Percentiles rank a stretch among this genome's conserved stretches.
These are phyloP conservation scores for Neostapfia colusana DNA, from an alignment of 176 grass and related monocot species.

Conservation along the genomic window DNA sequence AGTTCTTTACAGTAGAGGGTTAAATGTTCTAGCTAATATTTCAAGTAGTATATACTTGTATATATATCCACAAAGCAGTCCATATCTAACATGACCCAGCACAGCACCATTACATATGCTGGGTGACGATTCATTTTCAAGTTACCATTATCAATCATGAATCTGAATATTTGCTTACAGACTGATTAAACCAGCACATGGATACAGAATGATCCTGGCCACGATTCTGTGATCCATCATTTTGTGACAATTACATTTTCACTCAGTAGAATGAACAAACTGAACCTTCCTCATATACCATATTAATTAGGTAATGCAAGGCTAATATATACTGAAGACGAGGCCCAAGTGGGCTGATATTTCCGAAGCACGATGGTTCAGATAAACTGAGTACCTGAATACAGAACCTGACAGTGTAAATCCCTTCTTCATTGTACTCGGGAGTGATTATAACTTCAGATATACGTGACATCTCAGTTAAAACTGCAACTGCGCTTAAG, in stretches of 20 bases:
- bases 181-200: too few relatives aligned
- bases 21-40: neutral
- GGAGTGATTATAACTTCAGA: conserved; percentile 99
- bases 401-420: conserved; percentile 96
- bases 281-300: conserved; percentile 2
- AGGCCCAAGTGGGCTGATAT: conserved; percentile 19
- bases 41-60: neutral
- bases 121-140: neutral
- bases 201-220: neutral
- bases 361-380: conserved; percentile 16
- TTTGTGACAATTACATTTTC: neutral
- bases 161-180: too few relatives aligned
- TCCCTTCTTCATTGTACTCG: conserved; percentile 94
- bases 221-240: conserved; percentile 6
- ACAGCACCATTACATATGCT: neutral
- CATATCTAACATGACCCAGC: neutral
- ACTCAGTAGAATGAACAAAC: conserved; percentile 18
- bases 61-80: conserved; percentile 2
- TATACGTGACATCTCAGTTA: conserved; percentile 86
- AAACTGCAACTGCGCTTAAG: conserved; percentile 93
- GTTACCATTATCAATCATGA: neutral
- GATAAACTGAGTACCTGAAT: conserved; percentile 71
- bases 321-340: conserved; percentile 20
- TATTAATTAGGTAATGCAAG: neutral
- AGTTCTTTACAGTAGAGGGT: neutral